A percentile compares a stretch with the other conserved stretches of the same genome.
These are phyloP conservation scores for Periconia sp. DNA, from an alignment of 2,329 filamentous ascomycete species.

Conservation along the genomic window DNA sequence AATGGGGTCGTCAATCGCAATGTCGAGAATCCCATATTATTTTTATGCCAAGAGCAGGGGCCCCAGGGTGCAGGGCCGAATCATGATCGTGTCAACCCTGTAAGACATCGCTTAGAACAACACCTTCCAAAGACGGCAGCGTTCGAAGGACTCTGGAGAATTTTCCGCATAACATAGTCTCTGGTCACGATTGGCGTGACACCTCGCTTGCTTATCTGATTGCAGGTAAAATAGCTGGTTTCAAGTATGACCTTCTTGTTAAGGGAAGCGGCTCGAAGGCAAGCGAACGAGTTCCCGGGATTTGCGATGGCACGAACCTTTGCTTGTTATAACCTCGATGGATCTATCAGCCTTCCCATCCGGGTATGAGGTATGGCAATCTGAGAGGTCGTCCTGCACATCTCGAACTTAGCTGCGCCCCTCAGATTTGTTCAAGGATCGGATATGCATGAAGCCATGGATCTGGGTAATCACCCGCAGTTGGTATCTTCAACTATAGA, in stretches of 20 bases:
- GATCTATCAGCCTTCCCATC: not conserved
- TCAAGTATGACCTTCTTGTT: conserved; percentile 1
- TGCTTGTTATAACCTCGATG: conserved; percentile 1
- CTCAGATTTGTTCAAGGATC: too few species aligned
- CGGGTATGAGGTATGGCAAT: too few species aligned
- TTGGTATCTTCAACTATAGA: too few species aligned
- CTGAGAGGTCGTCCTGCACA: too few species aligned
- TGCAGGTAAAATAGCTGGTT: not conserved
- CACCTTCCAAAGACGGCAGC: conserved; percentile 9
- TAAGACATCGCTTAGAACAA: conserved; percentile 7
- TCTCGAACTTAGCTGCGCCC: too few species aligned
- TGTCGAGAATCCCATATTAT: conserved; percentile 1
- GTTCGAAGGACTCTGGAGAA: conserved; percentile 1
- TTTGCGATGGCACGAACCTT: not conserved
- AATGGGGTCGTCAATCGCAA: not conserved
- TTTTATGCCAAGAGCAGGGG: conserved; percentile 2
- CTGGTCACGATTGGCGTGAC: not conserved
- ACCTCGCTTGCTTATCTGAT: conserved; percentile 3
- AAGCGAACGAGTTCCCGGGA: not conserved
- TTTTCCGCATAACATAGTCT: conserved; percentile 3
- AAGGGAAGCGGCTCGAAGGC: not conserved
- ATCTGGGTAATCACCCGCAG: too few species aligned
- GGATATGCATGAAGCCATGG: too few species aligned
- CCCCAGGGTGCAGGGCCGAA: not conserved
- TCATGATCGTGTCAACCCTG: conserved; percentile 1